phyloP scores from a whole-genome alignment of 192 early-diverging fungal genomes.

The Linnemannia zychae region DNA sequence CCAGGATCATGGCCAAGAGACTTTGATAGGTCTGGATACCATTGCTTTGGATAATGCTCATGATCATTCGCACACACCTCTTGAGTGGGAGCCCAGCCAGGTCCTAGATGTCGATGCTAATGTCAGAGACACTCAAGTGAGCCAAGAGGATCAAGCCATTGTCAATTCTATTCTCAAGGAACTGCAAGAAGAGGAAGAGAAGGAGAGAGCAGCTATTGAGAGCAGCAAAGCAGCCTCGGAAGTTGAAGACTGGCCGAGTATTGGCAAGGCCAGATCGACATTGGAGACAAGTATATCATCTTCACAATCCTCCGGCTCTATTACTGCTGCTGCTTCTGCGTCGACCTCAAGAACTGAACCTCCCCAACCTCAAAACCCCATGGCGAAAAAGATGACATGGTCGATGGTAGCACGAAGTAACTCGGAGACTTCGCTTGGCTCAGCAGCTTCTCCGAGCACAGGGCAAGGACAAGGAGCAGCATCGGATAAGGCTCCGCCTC shows the following conservation, averaged over 20 bases:
- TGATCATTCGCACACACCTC: neutral
- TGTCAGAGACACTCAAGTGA: neutral
- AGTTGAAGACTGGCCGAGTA: slow-evolving; percentile 25
- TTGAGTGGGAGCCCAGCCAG: slow-evolving; percentile 23
- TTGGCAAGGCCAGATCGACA: neutral
- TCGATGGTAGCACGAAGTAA: slow-evolving; percentile 39
- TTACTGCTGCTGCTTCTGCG: neutral
- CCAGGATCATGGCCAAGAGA: neutral
- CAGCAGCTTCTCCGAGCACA: neutral
- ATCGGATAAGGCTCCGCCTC: neutral
- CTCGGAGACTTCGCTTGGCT: neutral
- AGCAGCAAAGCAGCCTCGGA: too few relatives aligned
- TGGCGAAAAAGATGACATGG: slow-evolving; percentile 37
- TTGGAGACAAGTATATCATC: neutral
- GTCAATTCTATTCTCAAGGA: slow-evolving; percentile 40
- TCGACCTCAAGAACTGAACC: neutral
- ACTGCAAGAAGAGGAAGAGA: slow-evolving; percentile 13
- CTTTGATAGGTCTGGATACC: neutral
- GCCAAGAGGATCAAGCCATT: slow-evolving; percentile 32
- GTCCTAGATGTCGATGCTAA: slow-evolving; percentile 36
- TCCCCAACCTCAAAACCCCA: neutral
- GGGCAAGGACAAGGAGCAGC: neutral
- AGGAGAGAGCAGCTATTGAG: neutral
- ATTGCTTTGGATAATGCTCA: neutral
- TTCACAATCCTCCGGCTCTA: neutral